Evolutionary conservation across 805 yeast species (phyloP).

Genomic region (Yamadazyma nakazawae): DNA sequence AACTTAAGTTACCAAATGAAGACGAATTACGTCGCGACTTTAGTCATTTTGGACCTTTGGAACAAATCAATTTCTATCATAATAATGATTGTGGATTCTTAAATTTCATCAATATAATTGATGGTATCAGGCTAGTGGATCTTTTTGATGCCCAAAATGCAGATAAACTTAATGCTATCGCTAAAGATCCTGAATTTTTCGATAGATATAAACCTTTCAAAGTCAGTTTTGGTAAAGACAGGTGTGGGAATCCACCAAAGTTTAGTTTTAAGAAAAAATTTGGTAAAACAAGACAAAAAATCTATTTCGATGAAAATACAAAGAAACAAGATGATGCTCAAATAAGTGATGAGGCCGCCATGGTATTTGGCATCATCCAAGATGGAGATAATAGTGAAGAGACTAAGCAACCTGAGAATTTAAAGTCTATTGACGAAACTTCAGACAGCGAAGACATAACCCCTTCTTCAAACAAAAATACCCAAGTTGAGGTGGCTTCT

Average conservation of each 20-base stretch:
- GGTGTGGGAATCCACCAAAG: conserved; percentile 76
- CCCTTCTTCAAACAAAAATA: not conserved
- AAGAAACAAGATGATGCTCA: conserved; percentile 15
- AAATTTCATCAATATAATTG: conserved; percentile 60
- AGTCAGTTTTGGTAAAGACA: conserved; percentile 70
- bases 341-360: conserved; percentile 39
- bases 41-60: conserved; percentile 62
- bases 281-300: conserved; percentile 26
- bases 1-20: conserved; percentile 35
- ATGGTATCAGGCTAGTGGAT: conserved; percentile 64
- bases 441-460: not conserved
- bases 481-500: not conserved
- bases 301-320: conserved; percentile 22
- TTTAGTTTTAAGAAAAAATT: conserved; percentile 43
- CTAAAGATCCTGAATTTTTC: conserved; percentile 26
- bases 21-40: conserved; percentile 57
- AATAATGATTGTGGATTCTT: conserved; percentile 73
- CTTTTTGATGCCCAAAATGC: conserved; percentile 41
- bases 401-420: not conserved
- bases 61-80: conserved; percentile 69
- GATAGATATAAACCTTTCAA: conserved; percentile 52
- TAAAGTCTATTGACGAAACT: not conserved
- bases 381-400: conserved; percentile 6
- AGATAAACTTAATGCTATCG: conserved; percentile 35
- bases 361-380: conserved; percentile 42